A percentile compares a stretch with the other conserved stretches of the same genome.
These are phyloP conservation scores for Camillea tinctor DNA, from an alignment of 2,329 filamentous ascomycete genomes.

Conservation along the genomic window DNA sequence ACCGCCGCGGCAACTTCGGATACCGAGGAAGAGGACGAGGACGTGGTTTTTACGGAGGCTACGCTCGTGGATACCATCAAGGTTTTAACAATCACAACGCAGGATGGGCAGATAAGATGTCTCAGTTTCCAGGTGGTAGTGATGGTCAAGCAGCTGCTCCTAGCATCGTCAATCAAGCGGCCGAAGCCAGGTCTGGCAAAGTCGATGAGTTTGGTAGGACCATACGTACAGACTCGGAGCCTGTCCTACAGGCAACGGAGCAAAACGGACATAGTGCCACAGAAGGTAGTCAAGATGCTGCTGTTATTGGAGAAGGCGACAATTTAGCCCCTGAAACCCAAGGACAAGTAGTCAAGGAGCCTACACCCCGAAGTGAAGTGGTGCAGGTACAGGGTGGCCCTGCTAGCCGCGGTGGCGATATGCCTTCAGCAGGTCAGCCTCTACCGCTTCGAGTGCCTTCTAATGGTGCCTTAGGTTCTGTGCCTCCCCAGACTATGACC, in stretches of 20 bases:
- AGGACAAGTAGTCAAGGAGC: slow-evolving; percentile 28
- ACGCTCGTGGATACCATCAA: slow-evolving; percentile 55
- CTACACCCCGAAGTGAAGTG: slow-evolving; percentile 23
- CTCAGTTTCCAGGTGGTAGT: slow-evolving; percentile 19
- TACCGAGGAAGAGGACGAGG: slow-evolving; percentile 66
- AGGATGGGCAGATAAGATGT: slow-evolving; percentile 27
- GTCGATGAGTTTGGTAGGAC: slow-evolving; percentile 42
- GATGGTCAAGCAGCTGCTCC: slow-evolving; percentile 20
- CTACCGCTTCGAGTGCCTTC: slow-evolving; percentile 26
- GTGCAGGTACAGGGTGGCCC: slow-evolving; percentile 28
- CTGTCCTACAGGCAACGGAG: slow-evolving; percentile 23
- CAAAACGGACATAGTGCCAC: slow-evolving; percentile 19
- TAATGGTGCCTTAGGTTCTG: slow-evolving; percentile 21
- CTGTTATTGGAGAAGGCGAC: slow-evolving; percentile 17
- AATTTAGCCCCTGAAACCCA: slow-evolving; percentile 24
- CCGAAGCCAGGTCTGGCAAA: slow-evolving; percentile 27
- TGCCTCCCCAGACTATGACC: slow-evolving; percentile 23
- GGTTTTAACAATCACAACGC: slow-evolving; percentile 37
- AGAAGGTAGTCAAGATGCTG: slow-evolving; percentile 23
- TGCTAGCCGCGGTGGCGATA: slow-evolving; percentile 33
- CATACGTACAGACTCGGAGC: slow-evolving; percentile 27
- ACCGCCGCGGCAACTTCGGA: slow-evolving; percentile 66
- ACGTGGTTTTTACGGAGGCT: slow-evolving; percentile 50
- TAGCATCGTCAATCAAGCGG: slow-evolving; percentile 19
- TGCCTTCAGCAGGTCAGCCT: slow-evolving; percentile 32